Conservation (phyloP, 306 rosid genomes). For the Castanospermum australe region DNA sequence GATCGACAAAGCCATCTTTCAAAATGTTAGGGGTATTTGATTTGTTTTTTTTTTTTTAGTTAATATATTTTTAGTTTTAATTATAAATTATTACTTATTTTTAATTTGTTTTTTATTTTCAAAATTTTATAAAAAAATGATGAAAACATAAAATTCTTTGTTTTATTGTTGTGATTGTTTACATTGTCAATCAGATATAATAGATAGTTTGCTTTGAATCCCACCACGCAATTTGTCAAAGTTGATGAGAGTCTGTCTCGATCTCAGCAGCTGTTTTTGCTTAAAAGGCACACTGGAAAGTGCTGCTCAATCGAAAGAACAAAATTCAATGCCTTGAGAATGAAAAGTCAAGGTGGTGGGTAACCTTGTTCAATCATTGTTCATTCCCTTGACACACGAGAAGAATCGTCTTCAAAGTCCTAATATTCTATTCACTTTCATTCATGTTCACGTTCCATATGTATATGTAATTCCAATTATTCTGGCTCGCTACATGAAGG, state of each 20-base stretch:
- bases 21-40: background rate
- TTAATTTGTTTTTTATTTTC: too few species aligned
- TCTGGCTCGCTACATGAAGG: background rate
- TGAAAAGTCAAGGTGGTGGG: slow-evolving; percentile 62
- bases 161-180: background rate
- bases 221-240: slow-evolving; percentile 7
- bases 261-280: background rate
- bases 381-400: slow-evolving; percentile 30
- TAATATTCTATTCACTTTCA: slow-evolving; percentile 15
- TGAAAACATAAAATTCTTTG: too few species aligned
- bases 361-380: slow-evolving; percentile 39
- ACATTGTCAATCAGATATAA: background rate
- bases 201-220: background rate
- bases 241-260: background rate
- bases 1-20: background rate
- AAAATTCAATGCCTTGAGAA: slow-evolving; percentile 35
- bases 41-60: too few species aligned
- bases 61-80: too few species aligned
- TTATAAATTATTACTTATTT: too few species aligned
- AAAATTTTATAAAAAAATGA: too few species aligned
- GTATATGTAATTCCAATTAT: slow-evolving; percentile 1
- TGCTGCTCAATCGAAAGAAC: background rate
- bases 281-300: slow-evolving; percentile 6
- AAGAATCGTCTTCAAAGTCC: background rate
- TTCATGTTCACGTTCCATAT: background rate